A percentile compares a stretch with the other conserved stretches of the same genome.
phyloP scores from a whole-genome alignment of 1,139 yeast genomes.

The Sugiyamaella novakii region DNA sequence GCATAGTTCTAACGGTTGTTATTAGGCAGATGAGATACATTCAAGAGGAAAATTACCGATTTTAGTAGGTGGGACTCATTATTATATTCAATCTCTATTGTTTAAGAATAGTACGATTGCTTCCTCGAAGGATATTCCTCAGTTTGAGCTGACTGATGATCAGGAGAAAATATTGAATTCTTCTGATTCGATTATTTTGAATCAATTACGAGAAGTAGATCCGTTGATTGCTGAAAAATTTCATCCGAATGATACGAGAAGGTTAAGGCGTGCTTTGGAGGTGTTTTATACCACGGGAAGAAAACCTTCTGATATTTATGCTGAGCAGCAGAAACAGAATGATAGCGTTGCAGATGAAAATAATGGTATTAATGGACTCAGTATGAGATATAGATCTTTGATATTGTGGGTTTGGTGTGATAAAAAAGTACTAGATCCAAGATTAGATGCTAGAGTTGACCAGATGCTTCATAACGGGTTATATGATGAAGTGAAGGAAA shows the following conservation, averaged over 20 bases:
- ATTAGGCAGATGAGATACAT: constrained; percentile 62
- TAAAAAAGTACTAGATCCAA: constrained; percentile 54
- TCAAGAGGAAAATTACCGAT: constrained; percentile 75
- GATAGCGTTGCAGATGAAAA: constrained; percentile 36
- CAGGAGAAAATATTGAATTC: constrained; percentile 51
- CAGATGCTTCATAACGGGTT: constrained; percentile 70
- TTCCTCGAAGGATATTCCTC: constrained; percentile 21
- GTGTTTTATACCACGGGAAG: constrained; percentile 68
- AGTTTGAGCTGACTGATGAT: constrained; percentile 34
- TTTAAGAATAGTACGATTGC: constrained; percentile 64
- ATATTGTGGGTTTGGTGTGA: constrained; percentile 85
- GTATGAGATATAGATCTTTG: constrained; percentile 63
- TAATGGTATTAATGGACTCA: constrained; percentile 32
- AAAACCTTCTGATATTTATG: constrained; percentile 70
- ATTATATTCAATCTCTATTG: constrained; percentile 76
- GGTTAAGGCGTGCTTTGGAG: constrained; percentile 79
- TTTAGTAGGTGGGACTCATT: constrained; percentile 94
- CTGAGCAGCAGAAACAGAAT: constrained; percentile 51
- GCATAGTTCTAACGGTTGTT: constrained; percentile 29
- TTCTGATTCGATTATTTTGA: constrained; percentile 55
- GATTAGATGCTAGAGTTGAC: constrained; percentile 82
- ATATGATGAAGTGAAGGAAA: constrained; percentile 59
- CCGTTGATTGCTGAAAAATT: constrained; percentile 76
- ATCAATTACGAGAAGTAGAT: constrained; percentile 56
- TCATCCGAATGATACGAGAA: constrained; percentile 86